Conservation (phyloP, 768 basidiomycete species). For the Amanita molliuscula region DNA sequence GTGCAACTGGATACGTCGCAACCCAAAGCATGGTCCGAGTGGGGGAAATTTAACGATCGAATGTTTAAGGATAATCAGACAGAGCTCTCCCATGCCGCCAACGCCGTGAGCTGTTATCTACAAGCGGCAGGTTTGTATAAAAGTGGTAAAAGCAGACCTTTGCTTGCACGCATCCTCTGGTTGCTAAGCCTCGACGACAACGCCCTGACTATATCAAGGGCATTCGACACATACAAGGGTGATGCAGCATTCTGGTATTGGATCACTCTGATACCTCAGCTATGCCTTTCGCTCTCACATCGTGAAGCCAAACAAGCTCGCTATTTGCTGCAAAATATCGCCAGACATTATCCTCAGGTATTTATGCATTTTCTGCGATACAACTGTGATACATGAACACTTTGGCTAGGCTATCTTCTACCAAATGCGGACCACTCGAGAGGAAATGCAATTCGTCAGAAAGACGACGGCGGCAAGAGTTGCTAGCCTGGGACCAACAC, state of each 20-base stretch:
- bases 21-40: constrained; percentile 97
- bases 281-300: constrained; percentile 81
- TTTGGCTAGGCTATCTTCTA: constrained; percentile 80
- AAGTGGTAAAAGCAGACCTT: constrained; percentile 82
- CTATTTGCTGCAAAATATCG: constrained; percentile 79
- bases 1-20: constrained; percentile 93
- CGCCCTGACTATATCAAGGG: constrained; percentile 56
- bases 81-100: constrained; percentile 70
- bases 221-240: constrained; percentile 93
- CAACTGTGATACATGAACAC: constrained; percentile 5
- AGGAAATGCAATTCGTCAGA: constrained; percentile 31
- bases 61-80: constrained; percentile 81
- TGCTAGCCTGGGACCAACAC: constrained; percentile 18
- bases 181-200: constrained; percentile 86
- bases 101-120: constrained; percentile 94
- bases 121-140: constrained; percentile 96
- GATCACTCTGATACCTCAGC: constrained; percentile 94
- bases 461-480: constrained; percentile 29
- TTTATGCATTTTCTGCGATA: constrained; percentile 14
- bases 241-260: constrained; percentile 98
- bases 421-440: constrained; percentile 67
- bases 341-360: constrained; percentile 89
- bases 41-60: constrained; percentile 90
- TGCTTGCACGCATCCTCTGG: constrained; percentile 93
- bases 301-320: constrained; percentile 91